Evolutionary conservation across 2,329 filamentous ascomycete species (phyloP).

Genomic region (Aspergillus intermedius): DNA sequence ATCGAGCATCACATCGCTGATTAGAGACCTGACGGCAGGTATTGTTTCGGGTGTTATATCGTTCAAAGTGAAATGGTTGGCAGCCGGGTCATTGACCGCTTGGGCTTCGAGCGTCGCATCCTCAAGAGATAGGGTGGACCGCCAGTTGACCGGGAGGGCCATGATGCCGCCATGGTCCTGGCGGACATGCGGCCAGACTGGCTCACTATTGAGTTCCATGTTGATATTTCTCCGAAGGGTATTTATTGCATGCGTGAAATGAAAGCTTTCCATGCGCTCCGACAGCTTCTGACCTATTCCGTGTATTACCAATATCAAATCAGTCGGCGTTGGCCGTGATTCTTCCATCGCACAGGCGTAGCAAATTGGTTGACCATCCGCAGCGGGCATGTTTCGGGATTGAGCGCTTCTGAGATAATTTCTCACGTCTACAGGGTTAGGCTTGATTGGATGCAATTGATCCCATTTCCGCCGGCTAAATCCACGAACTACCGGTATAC

Average conservation of each 20-base stretch:
- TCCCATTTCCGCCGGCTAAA: constrained; percentile 77
- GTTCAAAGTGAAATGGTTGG: constrained; percentile 63
- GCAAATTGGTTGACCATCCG: constrained; percentile 28
- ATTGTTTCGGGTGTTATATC: constrained; percentile 91
- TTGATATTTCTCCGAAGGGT: constrained; percentile 81
- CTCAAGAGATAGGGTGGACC: constrained; percentile 79
- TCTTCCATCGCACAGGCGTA: constrained; percentile 59
- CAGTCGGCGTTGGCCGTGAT: constrained; percentile 65
- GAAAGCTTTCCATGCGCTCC: constrained; percentile 88
- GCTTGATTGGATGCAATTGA: constrained; percentile 55
- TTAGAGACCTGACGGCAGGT: constrained; percentile 84
- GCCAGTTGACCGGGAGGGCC: constrained; percentile 93
- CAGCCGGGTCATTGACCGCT: constrained; percentile 45
- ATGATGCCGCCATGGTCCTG: constrained; percentile 81
- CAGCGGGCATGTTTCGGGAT: constrained; percentile 22
- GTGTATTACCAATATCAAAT: constrained; percentile 85
- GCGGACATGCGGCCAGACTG: constrained; percentile 68
- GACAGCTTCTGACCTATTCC: constrained; percentile 96
- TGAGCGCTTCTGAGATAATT: constrained; percentile 37
- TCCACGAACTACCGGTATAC: constrained; percentile 79
- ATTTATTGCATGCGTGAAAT: constrained; percentile 96
- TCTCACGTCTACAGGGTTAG: constrained; percentile 35
- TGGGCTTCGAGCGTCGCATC: constrained; percentile 61
- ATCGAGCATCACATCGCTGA: constrained; percentile 97
- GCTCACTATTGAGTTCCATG: constrained; percentile 67